These are phyloP conservation scores for Geum urbanum DNA, from an alignment of 306 rosid species.

Conservation along the genomic window DNA sequence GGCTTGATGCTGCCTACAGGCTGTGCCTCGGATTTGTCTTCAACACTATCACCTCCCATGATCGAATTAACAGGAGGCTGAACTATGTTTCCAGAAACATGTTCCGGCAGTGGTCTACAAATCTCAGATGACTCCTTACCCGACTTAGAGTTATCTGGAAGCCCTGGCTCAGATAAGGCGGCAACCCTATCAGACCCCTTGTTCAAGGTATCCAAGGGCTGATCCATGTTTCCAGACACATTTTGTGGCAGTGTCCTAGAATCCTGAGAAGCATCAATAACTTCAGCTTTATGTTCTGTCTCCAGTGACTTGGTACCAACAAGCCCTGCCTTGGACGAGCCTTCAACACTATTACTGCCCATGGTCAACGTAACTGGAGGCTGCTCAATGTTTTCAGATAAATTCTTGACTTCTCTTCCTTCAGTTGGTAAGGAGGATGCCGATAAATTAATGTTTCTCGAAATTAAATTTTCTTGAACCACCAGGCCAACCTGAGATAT, in stretches of 20 bases:
- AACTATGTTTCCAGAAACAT: constrained; percentile 4
- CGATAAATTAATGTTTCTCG: constrained; percentile 1
- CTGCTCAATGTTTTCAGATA: neutral
- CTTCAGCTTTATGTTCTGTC: neutral
- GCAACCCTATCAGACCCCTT: neutral
- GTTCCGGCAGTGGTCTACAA: constrained; percentile 13
- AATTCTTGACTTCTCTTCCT: constrained; percentile 21
- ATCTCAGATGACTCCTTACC: constrained; percentile 16
- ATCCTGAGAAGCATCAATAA: constrained; percentile 5
- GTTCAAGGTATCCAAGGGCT: neutral
- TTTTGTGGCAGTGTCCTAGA: constrained; percentile 2
- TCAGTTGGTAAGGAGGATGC: constrained; percentile 18
- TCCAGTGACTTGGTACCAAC: neutral
- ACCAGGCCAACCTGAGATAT: constrained; percentile 15
- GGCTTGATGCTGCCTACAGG: neutral
- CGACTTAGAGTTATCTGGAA: constrained; percentile 2
- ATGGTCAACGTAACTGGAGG: neutral
- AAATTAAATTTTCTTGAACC: neutral
- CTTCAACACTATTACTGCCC: neutral
- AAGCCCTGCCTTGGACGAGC: constrained; percentile 30
- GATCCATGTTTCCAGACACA: constrained; percentile 1
- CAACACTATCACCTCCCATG: constrained; percentile 6
- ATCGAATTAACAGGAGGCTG: constrained; percentile 15
- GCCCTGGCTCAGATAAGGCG: constrained; percentile 5
- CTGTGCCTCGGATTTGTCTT: neutral